Base-by-base conservation (phyloP, 208 protist species). In the Trypanosoma boissoni region DNA sequence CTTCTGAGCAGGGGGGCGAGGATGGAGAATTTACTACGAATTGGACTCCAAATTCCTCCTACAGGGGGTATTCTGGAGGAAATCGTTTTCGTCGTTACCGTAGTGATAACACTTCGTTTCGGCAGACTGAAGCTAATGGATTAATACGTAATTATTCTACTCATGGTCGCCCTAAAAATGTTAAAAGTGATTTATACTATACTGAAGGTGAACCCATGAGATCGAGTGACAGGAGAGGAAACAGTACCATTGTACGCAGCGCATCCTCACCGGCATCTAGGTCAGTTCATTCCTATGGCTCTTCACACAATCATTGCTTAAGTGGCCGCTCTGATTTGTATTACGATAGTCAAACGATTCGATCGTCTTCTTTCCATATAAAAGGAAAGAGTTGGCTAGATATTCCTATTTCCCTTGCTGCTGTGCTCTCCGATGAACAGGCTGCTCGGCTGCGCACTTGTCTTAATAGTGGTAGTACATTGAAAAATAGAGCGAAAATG, bases 401-500 rank as follows among this genome's bases (percentile, higher is more conserved):
- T 16, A 42, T 62, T 42, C 63, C 54, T 37, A 18, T 57, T 23
- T 54, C 52, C 45, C 24, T 62, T 50, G 28, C 53, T 10, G 26
- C 45, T 14, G 42, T 27, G 6, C 50, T 69, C n/a, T 57, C 63
- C 39, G 21, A 52, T 31, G 5, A 37, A 21, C 54, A 69, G 26
- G 31, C 2, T 20, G 23, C 18, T 9, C 20, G 55, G 24, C 26
- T 62, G 53, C 43, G 31, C n/a, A 52, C 28, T 24, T 59, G 49
- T 18, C 16, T 62, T 36, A 57, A 27, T 32, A 29, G 32, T 26
- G 57, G 8, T 7, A 32, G 31, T 10, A 12, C 10, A 34, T 69
- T 48, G 7, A 20, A 61, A 41, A 55, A 14, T 41, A 54, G 45
- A 44, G 72, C 74, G 32, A 66, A 78, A 60, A 59, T 77, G 37